These are phyloP conservation scores for Peronospora belbahrii DNA, from an alignment of 352 stramenopile genomes.

Conservation along the genomic window DNA sequence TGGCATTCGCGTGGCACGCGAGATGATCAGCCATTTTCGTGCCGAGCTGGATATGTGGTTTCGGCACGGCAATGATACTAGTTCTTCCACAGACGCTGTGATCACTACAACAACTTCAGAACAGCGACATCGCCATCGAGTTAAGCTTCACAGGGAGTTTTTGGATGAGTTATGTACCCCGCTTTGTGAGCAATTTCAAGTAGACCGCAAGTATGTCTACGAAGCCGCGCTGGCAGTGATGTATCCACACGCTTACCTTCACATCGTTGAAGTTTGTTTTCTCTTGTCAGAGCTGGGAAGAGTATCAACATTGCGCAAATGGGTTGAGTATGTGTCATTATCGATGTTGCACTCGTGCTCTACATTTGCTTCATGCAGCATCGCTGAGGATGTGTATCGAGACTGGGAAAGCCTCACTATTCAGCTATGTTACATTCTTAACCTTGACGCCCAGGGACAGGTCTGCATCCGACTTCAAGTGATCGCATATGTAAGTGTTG, in stretches of 20 bases:
- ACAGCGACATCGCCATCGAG: constrained; percentile 16
- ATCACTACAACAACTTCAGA: constrained; percentile 5
- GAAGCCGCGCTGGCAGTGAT: constrained; percentile 72
- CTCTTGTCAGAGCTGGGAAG: constrained; percentile 57
- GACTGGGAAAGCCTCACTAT: constrained; percentile 81
- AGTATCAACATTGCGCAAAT: constrained; percentile 53
- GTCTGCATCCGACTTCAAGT: constrained; percentile 45
- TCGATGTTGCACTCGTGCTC: constrained; percentile 76
- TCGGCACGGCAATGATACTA: constrained; percentile 16
- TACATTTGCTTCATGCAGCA: constrained; percentile 68
- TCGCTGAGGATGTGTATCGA: constrained; percentile 69
- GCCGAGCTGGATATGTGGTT: constrained; percentile 44
- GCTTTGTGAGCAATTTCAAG: constrained; percentile 69
- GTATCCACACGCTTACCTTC: constrained; percentile 71
- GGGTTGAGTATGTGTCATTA: constrained; percentile 72
- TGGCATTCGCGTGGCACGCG: constrained; percentile 67
- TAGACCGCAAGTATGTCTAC: constrained; percentile 72
- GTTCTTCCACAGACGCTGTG: constrained; percentile 8
- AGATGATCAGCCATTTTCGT: constrained; percentile 84
- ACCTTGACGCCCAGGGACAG: constrained; percentile 52
- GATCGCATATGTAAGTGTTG: constrained; percentile 50
- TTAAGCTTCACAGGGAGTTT: constrained; percentile 51
- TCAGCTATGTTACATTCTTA: constrained; percentile 71
- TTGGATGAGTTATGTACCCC: constrained; percentile 66
- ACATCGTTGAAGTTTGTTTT: constrained; percentile 80